A percentile compares a stretch with the other conserved stretches of the same genome.
These are phyloP conservation scores for Metschnikowia santaceciliae DNA, from an alignment of 805 yeast genomes.

Conservation along the genomic window DNA sequence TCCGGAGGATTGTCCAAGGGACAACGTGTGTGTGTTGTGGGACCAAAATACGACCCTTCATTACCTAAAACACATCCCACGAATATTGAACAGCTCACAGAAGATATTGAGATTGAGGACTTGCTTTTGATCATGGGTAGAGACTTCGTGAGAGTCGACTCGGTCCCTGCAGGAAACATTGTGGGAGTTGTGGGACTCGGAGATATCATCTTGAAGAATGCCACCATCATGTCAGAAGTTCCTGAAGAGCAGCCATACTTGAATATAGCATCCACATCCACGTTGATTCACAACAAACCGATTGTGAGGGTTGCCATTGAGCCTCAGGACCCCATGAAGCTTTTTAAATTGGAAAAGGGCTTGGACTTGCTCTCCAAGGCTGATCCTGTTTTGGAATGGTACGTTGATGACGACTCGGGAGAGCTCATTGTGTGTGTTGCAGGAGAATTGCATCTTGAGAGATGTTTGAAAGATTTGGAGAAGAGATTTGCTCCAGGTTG, in stretches of 20 bases:
- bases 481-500: constrained; percentile 86
- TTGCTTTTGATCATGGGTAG: constrained; percentile 88
- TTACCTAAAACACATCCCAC: constrained; percentile 28
- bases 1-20: constrained; percentile 81
- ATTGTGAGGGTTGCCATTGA: constrained; percentile 95
- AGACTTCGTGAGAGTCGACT: constrained; percentile 70
- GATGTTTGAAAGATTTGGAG: constrained; percentile 85
- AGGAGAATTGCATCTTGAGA: constrained; percentile 92
- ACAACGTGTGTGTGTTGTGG: constrained; percentile 68
- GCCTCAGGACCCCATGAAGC: constrained; percentile 80
- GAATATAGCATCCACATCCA: constrained; percentile 48
- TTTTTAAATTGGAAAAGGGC: constrained; percentile 74
- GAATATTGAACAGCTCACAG: constrained; percentile 50
- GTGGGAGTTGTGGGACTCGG: constrained; percentile 93
- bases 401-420: constrained; percentile 77
- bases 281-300: constrained; percentile 65
- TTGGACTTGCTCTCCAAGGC: constrained; percentile 75
- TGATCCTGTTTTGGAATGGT: constrained; percentile 91
- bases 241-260: constrained; percentile 75
- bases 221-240: constrained; percentile 62
- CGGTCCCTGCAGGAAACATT: constrained; percentile 91
- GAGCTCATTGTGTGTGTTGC: constrained; percentile 93
- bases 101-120: constrained; percentile 59
- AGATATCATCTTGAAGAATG: constrained; percentile 77
- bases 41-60: constrained; percentile 81